These are phyloP conservation scores for Ogataea wickerhamii DNA, from an alignment of 805 yeast species.

Conservation along the genomic window DNA sequence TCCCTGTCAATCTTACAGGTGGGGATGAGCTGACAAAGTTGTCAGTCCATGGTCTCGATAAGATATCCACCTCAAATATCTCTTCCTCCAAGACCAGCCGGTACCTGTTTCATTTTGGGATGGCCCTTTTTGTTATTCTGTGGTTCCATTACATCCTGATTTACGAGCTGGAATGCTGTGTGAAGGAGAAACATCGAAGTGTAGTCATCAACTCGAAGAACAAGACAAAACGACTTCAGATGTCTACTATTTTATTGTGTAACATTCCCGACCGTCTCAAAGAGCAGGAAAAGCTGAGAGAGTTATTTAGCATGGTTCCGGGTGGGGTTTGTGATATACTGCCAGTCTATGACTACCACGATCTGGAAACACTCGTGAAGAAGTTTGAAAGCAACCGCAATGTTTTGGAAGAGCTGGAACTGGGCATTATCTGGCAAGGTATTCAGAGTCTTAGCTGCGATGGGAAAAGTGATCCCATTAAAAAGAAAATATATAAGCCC, in stretches of 20 bases:
- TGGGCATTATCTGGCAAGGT: conserved; percentile 34
- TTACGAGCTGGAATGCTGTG: conserved; percentile 52
- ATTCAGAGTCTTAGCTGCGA: conserved; percentile 9
- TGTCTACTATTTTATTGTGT: conserved; percentile 38
- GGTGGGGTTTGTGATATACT: conserved; percentile 56
- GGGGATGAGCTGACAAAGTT: conserved; percentile 15
- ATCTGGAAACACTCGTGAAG: conserved; percentile 32
- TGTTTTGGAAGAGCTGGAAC: conserved; percentile 39
- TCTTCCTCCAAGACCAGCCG: conserved; percentile 46
- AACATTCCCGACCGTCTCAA: conserved; percentile 40
- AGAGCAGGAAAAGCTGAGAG: conserved; percentile 25
- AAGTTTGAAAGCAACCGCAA: conserved; percentile 29
- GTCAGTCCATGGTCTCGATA: conserved; percentile 52
- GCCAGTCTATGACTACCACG: conserved; percentile 48
- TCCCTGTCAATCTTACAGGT: conserved; percentile 61
- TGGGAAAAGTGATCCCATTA: conserved; percentile 11
- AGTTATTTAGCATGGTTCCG: conserved; percentile 41
- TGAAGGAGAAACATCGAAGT: conserved; percentile 44
- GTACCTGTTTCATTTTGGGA: conserved; percentile 59
- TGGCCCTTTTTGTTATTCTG: conserved; percentile 51
- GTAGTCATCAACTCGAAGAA: conserved; percentile 28
- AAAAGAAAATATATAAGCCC: conserved; percentile 15
- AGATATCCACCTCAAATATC: conserved; percentile 67
- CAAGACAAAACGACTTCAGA: conserved; percentile 18
- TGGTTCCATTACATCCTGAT: conserved; percentile 55